A percentile compares a stretch with the other conserved stretches of the same genome.
These are phyloP conservation scores for Effrenium voratum DNA, from an alignment of 73 alveolate species.

Conservation along the genomic window DNA sequence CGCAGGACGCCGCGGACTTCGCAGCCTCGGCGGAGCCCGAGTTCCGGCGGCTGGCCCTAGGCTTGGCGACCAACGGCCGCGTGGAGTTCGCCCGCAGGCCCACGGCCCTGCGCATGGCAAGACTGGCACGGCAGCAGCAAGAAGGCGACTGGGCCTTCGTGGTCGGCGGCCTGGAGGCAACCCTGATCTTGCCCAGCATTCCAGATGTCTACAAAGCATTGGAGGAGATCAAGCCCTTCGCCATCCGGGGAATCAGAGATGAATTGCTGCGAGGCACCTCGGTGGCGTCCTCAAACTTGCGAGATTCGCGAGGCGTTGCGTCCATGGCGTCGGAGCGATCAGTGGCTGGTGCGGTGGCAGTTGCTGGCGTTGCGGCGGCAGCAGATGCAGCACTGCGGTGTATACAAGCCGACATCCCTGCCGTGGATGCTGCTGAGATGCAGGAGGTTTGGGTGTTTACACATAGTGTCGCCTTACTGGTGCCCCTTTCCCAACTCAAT, in stretches of 20 bases:
- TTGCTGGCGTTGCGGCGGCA: neutral
- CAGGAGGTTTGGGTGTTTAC: too few species aligned
- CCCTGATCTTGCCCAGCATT: constrained; percentile 53
- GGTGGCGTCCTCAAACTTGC: neutral
- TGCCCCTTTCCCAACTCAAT: too few species aligned
- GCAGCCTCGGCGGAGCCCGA: constrained; percentile 2
- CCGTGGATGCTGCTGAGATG: too few species aligned
- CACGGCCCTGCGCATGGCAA: neutral
- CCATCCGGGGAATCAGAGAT: constrained; percentile 25
- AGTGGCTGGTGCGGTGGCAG: neutral
- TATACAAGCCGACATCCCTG: too few species aligned
- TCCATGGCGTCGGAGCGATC: neutral
- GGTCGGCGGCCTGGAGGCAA: constrained; percentile 75
- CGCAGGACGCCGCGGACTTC: constrained; percentile 53
- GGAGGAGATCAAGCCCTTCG: constrained; percentile 17
- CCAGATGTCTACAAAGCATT: constrained; percentile 58
- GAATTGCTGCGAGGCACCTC: neutral
- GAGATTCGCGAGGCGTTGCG: neutral
- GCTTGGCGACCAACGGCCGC: neutral
- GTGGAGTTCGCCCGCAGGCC: constrained; percentile 34
- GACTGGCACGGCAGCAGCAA: neutral
- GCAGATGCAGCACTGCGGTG: neutral
- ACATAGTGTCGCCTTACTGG: too few species aligned
- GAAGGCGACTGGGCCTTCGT: constrained; percentile 7
- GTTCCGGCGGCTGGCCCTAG: neutral